Evolutionary conservation across 2,329 filamentous ascomycete species (phyloP).

Genomic region (Neurospora crassa): DNA sequence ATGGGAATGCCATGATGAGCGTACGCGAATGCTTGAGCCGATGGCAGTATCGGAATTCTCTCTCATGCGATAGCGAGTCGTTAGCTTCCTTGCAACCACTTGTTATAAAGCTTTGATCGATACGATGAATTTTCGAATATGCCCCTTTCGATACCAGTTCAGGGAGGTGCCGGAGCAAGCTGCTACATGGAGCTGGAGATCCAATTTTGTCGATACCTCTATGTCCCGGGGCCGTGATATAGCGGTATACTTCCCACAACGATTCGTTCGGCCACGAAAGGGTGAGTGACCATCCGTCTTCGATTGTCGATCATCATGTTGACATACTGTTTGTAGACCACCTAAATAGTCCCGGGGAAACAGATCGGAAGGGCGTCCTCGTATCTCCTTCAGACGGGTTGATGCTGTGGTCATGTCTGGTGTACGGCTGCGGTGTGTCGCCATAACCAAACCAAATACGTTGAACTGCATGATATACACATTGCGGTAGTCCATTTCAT

Average conservation of each 20-base stretch:
- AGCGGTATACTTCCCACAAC: conserved; percentile 13
- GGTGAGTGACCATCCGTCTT: neutral
- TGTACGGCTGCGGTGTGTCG: conserved; percentile 27
- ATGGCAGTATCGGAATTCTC: neutral
- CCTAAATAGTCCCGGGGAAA: neutral
- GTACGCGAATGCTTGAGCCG: neutral
- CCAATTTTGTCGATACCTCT: conserved; percentile 14
- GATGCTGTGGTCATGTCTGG: conserved; percentile 25
- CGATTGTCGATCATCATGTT: neutral
- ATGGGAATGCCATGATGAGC: neutral
- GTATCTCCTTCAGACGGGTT: conserved; percentile 19
- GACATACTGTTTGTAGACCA: neutral
- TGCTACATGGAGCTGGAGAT: conserved; percentile 1
- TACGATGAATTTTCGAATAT: conserved; percentile 10
- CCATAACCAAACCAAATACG: conserved; percentile 12
- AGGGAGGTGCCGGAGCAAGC: neutral
- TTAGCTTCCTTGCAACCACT: neutral
- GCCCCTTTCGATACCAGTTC: conserved; percentile 4
- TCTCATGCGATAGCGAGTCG: neutral
- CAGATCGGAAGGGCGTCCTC: conserved; percentile 6
- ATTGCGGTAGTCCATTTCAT: neutral
- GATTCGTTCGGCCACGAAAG: neutral
- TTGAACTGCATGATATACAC: conserved; percentile 2
- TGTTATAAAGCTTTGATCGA: neutral
- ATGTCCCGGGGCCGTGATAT: conserved; percentile 11